Conservation (phyloP, 176 grass and related monocot species). For the Carex scoparia region DNA sequence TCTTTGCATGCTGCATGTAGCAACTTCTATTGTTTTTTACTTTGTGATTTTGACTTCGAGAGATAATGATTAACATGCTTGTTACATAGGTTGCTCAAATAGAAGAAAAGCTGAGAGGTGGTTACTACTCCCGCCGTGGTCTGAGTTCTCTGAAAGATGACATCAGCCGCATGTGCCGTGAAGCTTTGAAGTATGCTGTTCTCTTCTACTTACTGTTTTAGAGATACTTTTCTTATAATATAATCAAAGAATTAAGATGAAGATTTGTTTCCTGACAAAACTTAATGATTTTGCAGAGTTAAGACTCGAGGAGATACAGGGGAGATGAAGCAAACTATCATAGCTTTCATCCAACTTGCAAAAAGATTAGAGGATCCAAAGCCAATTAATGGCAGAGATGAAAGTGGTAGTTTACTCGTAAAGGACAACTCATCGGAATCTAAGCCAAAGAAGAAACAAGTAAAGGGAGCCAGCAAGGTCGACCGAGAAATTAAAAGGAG, state of each 20-base stretch:
- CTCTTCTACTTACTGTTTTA: slow-evolving; percentile 17
- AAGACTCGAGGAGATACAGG: slow-evolving; percentile 61
- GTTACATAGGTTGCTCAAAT: slow-evolving; percentile 83
- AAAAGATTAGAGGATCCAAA: slow-evolving; percentile 80
- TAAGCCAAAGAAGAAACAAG: slow-evolving; percentile 87
- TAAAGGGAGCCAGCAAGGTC: slow-evolving; percentile 51
- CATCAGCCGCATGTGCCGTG: slow-evolving; percentile 89
- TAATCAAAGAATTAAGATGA: background rate
- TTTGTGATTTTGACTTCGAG: background rate
- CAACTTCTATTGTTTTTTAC: slow-evolving; percentile 1
- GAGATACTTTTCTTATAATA: slow-evolving; percentile 30
- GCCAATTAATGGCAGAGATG: slow-evolving; percentile 64
- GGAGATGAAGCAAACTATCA: slow-evolving; percentile 86
- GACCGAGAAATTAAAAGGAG: slow-evolving; percentile 97
- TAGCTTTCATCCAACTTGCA: slow-evolving; percentile 89
- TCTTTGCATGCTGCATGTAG: background rate
- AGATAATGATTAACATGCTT: background rate
- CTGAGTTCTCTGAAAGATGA: slow-evolving; percentile 86
- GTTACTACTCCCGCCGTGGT: slow-evolving; percentile 88
- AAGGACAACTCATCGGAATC: slow-evolving; percentile 58
- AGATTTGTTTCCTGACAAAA: slow-evolving; percentile 3
- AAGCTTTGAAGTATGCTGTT: slow-evolving; percentile 76
- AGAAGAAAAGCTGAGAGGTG: slow-evolving; percentile 83
- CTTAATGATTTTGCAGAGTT: slow-evolving; percentile 42
- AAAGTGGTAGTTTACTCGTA: slow-evolving; percentile 27